Evolutionary conservation across 768 basidiomycete genomes (phyloP), one percentile per base, ranked within the genome.

Genomic region (Fistulinella prunicolor): DNA sequence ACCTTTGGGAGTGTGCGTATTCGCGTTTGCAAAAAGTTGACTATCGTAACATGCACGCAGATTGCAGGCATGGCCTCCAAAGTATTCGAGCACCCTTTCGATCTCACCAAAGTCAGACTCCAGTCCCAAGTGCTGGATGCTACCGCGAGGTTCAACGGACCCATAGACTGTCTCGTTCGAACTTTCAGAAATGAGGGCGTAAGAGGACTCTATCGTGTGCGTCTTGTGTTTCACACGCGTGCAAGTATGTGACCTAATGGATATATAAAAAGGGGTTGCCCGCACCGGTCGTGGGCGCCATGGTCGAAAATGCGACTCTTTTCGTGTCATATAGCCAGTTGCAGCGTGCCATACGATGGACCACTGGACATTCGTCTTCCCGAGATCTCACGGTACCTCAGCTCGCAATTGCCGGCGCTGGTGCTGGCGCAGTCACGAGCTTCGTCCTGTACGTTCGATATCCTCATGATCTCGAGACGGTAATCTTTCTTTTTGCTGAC

Each of bases 71-170:
- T 95, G 74, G 73, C 80, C 9, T 85, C 93, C 38, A 83, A 85
- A 65, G 73, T 93, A 14, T 85, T 96, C 53, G 94, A 95, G 70
- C 92, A 96, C 64, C 95, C 95, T 1, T 93, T 95, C 60, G 94
- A 97, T 68, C 79, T 98, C 29, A 87, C 92, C 47, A 97, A 96
- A 72, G 94, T 96, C 49, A 81, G 94, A 41, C 76, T 98, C 36
- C 95, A 98, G 67, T 81, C 89, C 2, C 95, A 97, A 61, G 84
- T 94, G 12, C 75, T 94, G 45, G 82, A 88, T 51, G 70, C 79
- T 9, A 72, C 79, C 13, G 71, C 69, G 42, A 79, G 83, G 16
- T 98, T 93, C 70, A 82, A 73, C 13, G 94, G 94, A 0, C 94
- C 94, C 0, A 58, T 92, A 50, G 90, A 98, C 68, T 95, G 94